Evolutionary conservation across 2,329 filamentous ascomycete genomes (phyloP).

Genomic region (Verticillium dahliae): DNA sequence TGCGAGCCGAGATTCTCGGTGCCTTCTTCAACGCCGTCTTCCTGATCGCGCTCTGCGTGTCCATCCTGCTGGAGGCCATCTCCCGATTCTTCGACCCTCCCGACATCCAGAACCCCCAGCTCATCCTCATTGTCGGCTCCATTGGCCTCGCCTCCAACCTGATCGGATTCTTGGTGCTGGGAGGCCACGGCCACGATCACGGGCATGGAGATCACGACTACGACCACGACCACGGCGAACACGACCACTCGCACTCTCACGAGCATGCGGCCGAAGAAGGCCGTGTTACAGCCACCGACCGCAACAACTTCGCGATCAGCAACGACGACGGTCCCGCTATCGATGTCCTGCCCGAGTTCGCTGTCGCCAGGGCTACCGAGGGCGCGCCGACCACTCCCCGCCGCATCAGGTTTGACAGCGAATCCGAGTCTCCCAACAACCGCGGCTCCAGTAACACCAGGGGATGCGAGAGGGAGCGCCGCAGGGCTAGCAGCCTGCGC

Average conservation of each 20-base stretch:
- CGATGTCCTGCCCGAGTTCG: constrained; percentile 48
- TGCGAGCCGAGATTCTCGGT: constrained; percentile 93
- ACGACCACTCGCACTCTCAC: constrained; percentile 19
- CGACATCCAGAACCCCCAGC: constrained; percentile 73
- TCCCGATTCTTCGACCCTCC: constrained; percentile 89
- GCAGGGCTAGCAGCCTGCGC: constrained; percentile 38
- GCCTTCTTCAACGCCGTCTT: constrained; percentile 97
- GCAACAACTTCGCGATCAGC: constrained; percentile 30
- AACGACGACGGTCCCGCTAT: constrained; percentile 51
- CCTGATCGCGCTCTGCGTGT: constrained; percentile 89
- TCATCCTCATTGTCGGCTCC: constrained; percentile 86
- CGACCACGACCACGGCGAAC: constrained; percentile 20
- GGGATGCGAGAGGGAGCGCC: constrained; percentile 34
- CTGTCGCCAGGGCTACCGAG: constrained; percentile 42
- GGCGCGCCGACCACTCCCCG: constrained; percentile 26
- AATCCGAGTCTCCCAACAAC: constrained; percentile 19
- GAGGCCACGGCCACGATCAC: constrained; percentile 85
- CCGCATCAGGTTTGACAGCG: constrained; percentile 32
- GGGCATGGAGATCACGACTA: constrained; percentile 21
- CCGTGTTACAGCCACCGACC: constrained; percentile 34
- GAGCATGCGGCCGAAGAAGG: constrained; percentile 44
- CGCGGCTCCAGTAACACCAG: constrained; percentile 23
- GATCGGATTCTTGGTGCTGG: constrained; percentile 81
- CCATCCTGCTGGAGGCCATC: constrained; percentile 92
- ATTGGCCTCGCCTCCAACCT: constrained; percentile 84